Conservation (phyloP, 768 basidiomycete genomes). For the Trametes cingulata region DNA sequence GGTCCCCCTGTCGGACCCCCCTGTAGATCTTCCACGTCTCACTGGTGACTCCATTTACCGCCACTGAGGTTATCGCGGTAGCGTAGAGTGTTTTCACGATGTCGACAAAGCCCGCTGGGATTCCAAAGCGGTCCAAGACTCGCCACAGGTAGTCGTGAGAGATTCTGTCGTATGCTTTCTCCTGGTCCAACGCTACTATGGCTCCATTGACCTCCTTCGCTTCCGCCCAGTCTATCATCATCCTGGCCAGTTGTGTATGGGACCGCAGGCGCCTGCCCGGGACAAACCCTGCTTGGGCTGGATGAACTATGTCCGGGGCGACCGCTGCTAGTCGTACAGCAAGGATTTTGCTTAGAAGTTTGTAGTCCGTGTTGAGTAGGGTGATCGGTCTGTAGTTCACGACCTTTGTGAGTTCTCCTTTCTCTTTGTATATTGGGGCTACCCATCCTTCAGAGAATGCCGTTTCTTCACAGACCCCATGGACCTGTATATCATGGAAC, state of each 20-base stretch:
- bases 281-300: conserved; percentile 44
- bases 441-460: conserved; percentile 36
- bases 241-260: too few species aligned
- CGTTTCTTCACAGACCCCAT: background rate
- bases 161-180: too few species aligned
- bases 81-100: conserved; percentile 34
- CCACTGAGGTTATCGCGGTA: conserved; percentile 31
- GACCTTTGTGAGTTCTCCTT: conserved; percentile 13
- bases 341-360: conserved; percentile 32
- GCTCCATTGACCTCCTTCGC: too few species aligned
- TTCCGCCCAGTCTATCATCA: too few species aligned
- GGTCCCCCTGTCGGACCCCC: too few species aligned
- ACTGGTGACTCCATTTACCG: too few species aligned
- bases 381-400: conserved; percentile 26
- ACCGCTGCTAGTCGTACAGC: conserved; percentile 20
- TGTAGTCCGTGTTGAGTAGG: conserved; percentile 36
- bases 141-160: conserved; percentile 22
- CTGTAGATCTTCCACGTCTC: too few species aligned
- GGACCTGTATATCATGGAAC: background rate
- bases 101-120: conserved; percentile 20
- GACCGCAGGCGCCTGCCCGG: conserved; percentile 30
- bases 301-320: conserved; percentile 30
- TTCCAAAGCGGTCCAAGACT: conserved; percentile 2
- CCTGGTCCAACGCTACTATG: too few species aligned
- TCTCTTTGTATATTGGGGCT: too few species aligned